phyloP scores from a whole-genome alignment of 208 protist genomes.

The Crithidia thermophila region DNA sequence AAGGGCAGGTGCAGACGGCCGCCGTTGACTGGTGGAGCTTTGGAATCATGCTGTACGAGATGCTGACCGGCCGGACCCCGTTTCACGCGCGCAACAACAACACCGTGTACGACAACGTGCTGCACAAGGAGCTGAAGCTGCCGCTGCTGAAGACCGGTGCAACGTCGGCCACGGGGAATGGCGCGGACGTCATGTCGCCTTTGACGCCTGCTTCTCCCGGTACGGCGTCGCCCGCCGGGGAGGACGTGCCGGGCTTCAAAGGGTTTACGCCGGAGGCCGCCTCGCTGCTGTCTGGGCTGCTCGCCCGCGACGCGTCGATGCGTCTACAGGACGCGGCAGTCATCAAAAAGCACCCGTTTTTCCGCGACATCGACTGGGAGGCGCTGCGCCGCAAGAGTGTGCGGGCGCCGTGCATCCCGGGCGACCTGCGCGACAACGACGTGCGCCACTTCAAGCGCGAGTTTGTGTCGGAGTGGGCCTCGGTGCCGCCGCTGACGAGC shows the following conservation, averaged over 20 bases:
- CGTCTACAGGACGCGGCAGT: constrained; percentile 41
- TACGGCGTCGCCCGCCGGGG: not conserved
- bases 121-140: constrained; percentile 55
- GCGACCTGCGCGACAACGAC: constrained; percentile 49
- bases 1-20: constrained; percentile 87
- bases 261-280: constrained; percentile 60
- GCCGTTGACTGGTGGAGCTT: constrained; percentile 98
- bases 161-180: not conserved
- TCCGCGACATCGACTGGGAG: constrained; percentile 71
- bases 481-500: constrained; percentile 42
- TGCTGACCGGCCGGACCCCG: constrained; percentile 89
- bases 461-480: constrained; percentile 82
- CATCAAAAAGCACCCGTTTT: constrained; percentile 78
- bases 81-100: constrained; percentile 92
- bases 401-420: constrained; percentile 45
- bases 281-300: constrained; percentile 62
- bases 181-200: not conserved
- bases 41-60: constrained; percentile 96
- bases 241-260: constrained; percentile 14
- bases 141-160: constrained; percentile 16
- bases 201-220: not conserved
- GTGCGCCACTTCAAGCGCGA: constrained; percentile 79
- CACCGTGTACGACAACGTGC: constrained; percentile 79
- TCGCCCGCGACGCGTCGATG: constrained; percentile 47
- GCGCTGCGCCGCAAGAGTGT: constrained; percentile 47